These are phyloP conservation scores for Epichloe sibirici DNA, from an alignment of 2,329 filamentous ascomycete species.

Conservation along the genomic window DNA sequence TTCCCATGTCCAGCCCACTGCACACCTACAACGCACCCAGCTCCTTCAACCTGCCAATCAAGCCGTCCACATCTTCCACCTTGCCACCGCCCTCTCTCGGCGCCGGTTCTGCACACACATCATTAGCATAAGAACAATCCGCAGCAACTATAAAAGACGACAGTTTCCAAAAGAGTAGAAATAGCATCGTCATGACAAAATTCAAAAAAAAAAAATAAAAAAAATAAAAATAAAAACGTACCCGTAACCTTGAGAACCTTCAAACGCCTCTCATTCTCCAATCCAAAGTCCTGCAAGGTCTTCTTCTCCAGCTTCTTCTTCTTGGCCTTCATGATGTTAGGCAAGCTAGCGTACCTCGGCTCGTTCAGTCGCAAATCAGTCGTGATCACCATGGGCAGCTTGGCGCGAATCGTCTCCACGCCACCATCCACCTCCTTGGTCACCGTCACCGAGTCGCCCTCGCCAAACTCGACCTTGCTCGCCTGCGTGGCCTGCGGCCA, in stretches of 20 bases:
- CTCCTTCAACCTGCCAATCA: constrained; percentile 90
- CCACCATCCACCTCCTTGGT: constrained; percentile 92
- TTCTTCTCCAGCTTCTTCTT: constrained; percentile 98
- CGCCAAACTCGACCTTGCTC: constrained; percentile 65
- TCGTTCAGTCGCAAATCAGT: constrained; percentile 91
- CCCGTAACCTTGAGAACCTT: constrained; percentile 84
- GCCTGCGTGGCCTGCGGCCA: constrained; percentile 96
- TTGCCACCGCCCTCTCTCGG: constrained; percentile 86
- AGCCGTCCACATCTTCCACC: constrained; percentile 93
- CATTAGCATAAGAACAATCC: background rate
- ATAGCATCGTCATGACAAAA: background rate
- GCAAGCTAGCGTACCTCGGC: constrained; percentile 87
- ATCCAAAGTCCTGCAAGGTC: constrained; percentile 67
- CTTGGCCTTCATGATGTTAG: constrained; percentile 99
- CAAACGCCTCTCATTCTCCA: constrained; percentile 62
- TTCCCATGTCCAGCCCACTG: background rate
- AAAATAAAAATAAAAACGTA: no score
- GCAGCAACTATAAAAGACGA: background rate
- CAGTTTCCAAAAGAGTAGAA: background rate
- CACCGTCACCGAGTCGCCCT: constrained; percentile 59
- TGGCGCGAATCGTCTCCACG: constrained; percentile 74
- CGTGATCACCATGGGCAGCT: constrained; percentile 86
- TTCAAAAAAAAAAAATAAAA: background rate
- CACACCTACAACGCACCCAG: constrained; percentile 64
- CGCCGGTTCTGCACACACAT: constrained; percentile 54